Conservation (phyloP, 768 basidiomycete genomes). For the Pulveroboletus sp. region DNA sequence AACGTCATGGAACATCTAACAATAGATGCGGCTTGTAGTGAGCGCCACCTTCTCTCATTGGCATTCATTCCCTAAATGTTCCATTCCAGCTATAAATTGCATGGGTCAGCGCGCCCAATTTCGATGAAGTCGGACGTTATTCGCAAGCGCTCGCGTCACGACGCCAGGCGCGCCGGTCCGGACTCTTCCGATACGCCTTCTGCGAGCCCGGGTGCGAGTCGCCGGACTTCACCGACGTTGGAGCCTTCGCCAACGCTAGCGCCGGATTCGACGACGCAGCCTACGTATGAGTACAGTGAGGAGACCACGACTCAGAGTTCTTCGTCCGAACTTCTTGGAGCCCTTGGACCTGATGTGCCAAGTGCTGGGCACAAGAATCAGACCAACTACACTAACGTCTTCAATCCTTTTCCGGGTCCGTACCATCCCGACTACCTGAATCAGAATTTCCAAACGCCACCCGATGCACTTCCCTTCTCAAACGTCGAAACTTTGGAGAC, state of each 20-base stretch:
- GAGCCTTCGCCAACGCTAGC: slow-evolving; percentile 65
- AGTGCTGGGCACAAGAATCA: slow-evolving; percentile 25
- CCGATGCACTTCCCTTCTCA: slow-evolving; percentile 54
- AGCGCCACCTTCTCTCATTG: slow-evolving; percentile 25
- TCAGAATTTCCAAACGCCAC: slow-evolving; percentile 44
- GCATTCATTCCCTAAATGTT: slow-evolving; percentile 7
- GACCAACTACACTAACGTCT: slow-evolving; percentile 31
- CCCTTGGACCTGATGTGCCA: slow-evolving; percentile 36
- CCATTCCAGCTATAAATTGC: slow-evolving; percentile 62
- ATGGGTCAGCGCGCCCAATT: slow-evolving; percentile 81
- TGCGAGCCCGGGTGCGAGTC: slow-evolving; percentile 68
- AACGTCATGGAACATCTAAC: slow-evolving; percentile 4
- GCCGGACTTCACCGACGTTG: slow-evolving; percentile 62
- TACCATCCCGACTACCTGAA: slow-evolving; percentile 70
- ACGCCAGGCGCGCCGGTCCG: slow-evolving; percentile 57
- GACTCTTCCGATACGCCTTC: slow-evolving; percentile 65
- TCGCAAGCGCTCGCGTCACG: slow-evolving; percentile 80
- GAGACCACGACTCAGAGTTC: slow-evolving; percentile 37
- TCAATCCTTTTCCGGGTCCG: slow-evolving; percentile 60
- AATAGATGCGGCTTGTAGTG: slow-evolving; percentile 73
- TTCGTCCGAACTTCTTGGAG: slow-evolving; percentile 52
- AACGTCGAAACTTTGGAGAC: slow-evolving; percentile 45
- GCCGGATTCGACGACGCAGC: slow-evolving; percentile 64
- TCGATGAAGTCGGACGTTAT: slow-evolving; percentile 92
- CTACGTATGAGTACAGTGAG: slow-evolving; percentile 47